A percentile compares a stretch with the other conserved stretches of the same genome.
Conservation (phyloP, 768 basidiomycete genomes). For the Hygrocybe coccinea region DNA sequence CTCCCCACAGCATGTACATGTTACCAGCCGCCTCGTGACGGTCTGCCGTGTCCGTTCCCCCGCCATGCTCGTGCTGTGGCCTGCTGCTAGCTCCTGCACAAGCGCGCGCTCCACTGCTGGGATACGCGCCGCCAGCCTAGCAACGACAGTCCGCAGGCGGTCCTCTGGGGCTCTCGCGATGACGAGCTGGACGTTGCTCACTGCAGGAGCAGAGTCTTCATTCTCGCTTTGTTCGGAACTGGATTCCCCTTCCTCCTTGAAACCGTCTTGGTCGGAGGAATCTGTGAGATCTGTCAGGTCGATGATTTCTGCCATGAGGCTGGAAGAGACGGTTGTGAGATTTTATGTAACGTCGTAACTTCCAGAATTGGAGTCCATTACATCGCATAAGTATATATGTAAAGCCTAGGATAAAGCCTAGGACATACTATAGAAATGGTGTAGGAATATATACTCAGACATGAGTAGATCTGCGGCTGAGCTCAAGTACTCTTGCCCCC, state of each 20-base stretch:
- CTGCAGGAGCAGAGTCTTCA: background rate
- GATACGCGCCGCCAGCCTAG: background rate
- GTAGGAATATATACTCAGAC: too few relatives aligned
- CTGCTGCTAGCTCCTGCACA: background rate
- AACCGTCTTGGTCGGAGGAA: background rate
- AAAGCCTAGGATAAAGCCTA: too few relatives aligned
- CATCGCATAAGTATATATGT: too few relatives aligned
- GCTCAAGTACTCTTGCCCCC: too few relatives aligned
- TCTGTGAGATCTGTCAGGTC: background rate
- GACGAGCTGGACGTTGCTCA: background rate
- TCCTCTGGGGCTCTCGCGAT: background rate
- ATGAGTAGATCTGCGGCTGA: too few relatives aligned
- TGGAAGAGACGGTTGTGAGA: too few relatives aligned
- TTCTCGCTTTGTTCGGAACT: background rate
- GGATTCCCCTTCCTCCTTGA: background rate
- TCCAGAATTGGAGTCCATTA: too few relatives aligned
- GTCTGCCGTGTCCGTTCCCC: slow-evolving; percentile 12
- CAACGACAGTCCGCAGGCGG: background rate
- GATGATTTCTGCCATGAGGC: background rate
- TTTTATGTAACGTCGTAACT: too few relatives aligned
- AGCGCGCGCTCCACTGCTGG: background rate
- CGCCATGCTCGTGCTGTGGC: too few relatives aligned
- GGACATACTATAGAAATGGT: too few relatives aligned
- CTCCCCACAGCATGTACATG: slow-evolving; percentile 43
- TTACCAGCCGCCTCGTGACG: slow-evolving; percentile 40